phyloP scores from a whole-genome alignment of 2,329 filamentous ascomycete species.

The Metarhizium humberi region DNA sequence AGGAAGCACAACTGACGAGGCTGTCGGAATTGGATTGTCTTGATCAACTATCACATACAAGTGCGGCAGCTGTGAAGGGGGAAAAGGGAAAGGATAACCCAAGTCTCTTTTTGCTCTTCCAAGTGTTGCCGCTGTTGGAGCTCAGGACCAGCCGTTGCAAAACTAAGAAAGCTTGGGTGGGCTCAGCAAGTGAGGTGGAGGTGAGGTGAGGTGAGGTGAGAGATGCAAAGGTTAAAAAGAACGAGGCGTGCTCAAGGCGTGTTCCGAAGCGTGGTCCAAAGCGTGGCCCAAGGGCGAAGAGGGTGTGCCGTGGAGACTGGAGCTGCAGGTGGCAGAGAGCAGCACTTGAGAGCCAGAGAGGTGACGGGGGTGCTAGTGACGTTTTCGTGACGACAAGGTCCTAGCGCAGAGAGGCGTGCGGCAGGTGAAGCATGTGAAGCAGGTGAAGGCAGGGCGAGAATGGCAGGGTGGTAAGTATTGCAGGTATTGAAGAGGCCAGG shows the following conservation, averaged over 20 bases:
- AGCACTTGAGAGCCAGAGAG: background rate
- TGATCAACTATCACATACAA: background rate
- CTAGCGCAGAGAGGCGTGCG: background rate
- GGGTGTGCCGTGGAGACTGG: background rate
- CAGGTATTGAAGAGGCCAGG: background rate
- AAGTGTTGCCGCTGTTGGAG: background rate
- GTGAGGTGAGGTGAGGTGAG: background rate
- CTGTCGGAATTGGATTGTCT: background rate
- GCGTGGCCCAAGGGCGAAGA: background rate
- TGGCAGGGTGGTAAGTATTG: background rate
- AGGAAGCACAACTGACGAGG: background rate
- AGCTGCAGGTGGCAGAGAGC: background rate
- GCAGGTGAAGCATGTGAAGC: background rate
- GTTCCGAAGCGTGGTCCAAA: no score
- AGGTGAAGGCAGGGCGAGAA: background rate
- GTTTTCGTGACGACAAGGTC: slow-evolving; percentile 6
- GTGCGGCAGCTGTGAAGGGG: background rate
- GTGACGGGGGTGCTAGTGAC: slow-evolving; percentile 1
- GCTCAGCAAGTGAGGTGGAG: background rate
- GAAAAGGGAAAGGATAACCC: background rate
- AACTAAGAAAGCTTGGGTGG: background rate
- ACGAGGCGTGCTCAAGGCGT: background rate
- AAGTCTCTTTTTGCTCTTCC: background rate
- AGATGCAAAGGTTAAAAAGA: background rate
- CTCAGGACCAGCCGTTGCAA: slow-evolving; percentile 2